Percentiles rank a stretch among this genome's conserved stretches.
phyloP scores from a whole-genome alignment of 192 early-diverging fungal genomes.

The Backusella westeae region DNA sequence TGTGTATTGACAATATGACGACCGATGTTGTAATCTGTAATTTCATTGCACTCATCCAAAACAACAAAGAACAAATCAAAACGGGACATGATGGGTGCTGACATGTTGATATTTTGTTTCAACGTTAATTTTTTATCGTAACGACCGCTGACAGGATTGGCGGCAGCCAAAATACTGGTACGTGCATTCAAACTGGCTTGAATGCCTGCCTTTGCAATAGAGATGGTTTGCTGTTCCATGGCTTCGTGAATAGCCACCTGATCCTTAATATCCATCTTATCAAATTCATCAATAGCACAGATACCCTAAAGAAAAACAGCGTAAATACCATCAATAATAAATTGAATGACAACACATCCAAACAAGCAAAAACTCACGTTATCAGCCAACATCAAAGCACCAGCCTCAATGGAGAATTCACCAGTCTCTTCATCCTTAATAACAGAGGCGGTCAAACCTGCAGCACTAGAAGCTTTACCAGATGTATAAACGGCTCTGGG shows the following conservation, averaged over 20 bases:
- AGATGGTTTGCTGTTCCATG: conserved; percentile 99
- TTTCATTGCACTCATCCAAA: conserved; percentile 90
- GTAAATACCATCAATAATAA: not conserved
- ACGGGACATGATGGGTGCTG: conserved; percentile 97
- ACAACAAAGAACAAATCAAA: conserved; percentile 99
- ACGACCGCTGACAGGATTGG: conserved; percentile 92
- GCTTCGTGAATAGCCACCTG: conserved; percentile 99
- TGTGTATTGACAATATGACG: conserved; percentile 91
- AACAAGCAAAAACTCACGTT: conserved; percentile 53
- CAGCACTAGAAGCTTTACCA: conserved; percentile 93
- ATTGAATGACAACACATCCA: not conserved
- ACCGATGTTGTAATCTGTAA: conserved; percentile 86
- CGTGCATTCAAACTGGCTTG: conserved; percentile 94
- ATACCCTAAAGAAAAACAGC: conserved; percentile 62
- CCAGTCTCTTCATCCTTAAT: conserved; percentile 97
- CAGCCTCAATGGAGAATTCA: conserved; percentile 97
- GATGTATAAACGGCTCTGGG: conserved; percentile 95
- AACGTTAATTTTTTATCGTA: conserved; percentile 95
- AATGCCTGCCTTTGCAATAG: conserved; percentile 95
- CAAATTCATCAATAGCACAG: conserved; percentile 98
- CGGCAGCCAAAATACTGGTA: conserved; percentile 93
- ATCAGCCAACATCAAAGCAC: conserved; percentile 96
- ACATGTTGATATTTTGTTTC: conserved; percentile 96
- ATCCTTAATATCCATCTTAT: conserved; percentile 96
- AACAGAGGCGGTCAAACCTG: conserved; percentile 93